Base-by-base conservation (phyloP, 1,284 basidiomycete species). In the Stygiomarasmius scandens region DNA sequence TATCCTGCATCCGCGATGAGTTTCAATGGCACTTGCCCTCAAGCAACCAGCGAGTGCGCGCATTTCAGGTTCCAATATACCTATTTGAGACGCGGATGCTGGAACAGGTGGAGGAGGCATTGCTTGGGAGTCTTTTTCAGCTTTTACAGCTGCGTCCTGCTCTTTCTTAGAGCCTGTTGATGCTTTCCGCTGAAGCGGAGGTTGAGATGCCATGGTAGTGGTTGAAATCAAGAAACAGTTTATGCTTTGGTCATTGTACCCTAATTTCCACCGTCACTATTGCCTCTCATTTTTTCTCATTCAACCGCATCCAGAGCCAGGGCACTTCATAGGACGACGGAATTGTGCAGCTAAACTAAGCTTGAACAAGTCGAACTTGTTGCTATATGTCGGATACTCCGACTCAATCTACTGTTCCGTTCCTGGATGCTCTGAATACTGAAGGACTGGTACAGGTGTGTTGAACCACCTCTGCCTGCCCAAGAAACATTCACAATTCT, bases 61-160 rank as follows among this genome's bases (percentile, higher is more conserved):
- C 59, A 86, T 74, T 67, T 92, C 90, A 27, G 81, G 77, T 50
- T 87, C 84, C 8, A 92, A 70, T n/a, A 85, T 79, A 10, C 74
- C 74, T 57, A 68, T 68, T 11, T 76, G 75, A 19, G 38, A 41
- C 38, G 38, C 38, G 38, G 38, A 4, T 8, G 67, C 68, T 43
- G 86, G 84, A 51, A 69, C 66, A 10, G 84, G 84, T 0, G 86
- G 86, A 14, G 87, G 87, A 4, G 80, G 82, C 82, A 89, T 87
- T 0, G 79, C 69, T 52, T 71, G 70, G 29, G 73, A 60, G 55
- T 74, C 73, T 46, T 66, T 60, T 10, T 71, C 65, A 32, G 63
- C 55, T 44, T 69, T 66, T 45, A 55, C 52, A 24, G 61, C 58
- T 34, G 36, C 52, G 23, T 55, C 56, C 46, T 32, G 29, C 12